Evolutionary conservation across 768 basidiomycete species (phyloP).

Genomic region (Lentinula sp.): DNA sequence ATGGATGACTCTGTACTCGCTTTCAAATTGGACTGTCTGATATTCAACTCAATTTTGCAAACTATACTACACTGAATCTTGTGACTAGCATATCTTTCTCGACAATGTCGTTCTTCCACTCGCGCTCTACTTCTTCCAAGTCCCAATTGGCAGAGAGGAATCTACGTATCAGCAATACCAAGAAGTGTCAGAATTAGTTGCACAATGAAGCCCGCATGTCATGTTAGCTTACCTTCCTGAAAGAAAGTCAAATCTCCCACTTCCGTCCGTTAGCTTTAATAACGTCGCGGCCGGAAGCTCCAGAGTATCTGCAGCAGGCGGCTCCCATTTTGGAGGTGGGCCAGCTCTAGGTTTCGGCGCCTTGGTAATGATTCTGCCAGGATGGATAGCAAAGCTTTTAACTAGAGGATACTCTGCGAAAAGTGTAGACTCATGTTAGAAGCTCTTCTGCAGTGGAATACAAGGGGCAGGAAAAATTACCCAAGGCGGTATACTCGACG

Average conservation of each 20-base stretch:
- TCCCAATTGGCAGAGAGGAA: conserved; percentile 12
- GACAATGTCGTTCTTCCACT: conserved; percentile 10
- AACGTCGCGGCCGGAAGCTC: conserved; percentile 14
- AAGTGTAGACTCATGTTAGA: neutral
- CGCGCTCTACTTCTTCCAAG: conserved; percentile 7
- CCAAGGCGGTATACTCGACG: conserved; percentile 6
- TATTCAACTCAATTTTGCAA: neutral
- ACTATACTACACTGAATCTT: neutral
- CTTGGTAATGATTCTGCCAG: conserved; percentile 8
- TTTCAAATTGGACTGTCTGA: no score
- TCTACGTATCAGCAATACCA: neutral
- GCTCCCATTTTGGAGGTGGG: conserved; percentile 1
- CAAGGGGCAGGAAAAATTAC: neutral
- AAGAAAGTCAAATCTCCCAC: conserved; percentile 14
- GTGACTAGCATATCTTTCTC: conserved; percentile 10
- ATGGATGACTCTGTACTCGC: no score
- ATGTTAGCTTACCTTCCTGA: conserved; percentile 11
- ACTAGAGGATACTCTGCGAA: conserved; percentile 6
- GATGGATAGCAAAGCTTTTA: conserved; percentile 11
- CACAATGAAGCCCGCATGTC: neutral
- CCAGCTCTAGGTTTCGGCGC: conserved; percentile 6
- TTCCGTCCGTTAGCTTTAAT: conserved; percentile 11
- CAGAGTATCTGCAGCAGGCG: conserved; percentile 8
- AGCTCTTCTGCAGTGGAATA: neutral
- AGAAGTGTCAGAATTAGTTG: neutral